Conservation (phyloP, 352 stramenopile genomes). For the Phytopythium kandeliae region DNA sequence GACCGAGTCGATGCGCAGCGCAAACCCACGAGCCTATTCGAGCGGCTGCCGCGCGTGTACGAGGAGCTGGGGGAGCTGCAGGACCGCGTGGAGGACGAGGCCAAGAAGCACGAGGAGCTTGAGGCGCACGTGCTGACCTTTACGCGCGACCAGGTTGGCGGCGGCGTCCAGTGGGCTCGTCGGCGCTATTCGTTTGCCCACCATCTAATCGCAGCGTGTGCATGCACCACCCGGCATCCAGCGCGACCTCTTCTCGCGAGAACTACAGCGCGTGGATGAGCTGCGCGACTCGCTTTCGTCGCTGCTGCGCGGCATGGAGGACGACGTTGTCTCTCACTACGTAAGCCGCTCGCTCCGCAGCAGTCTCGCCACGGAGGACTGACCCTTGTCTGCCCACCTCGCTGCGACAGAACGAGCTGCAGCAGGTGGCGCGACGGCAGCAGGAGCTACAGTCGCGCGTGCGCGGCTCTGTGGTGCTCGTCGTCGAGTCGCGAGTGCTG, state of each 20-base stretch:
- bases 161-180: background rate
- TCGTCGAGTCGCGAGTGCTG: conserved; percentile 27
- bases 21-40: conserved; percentile 56
- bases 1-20: background rate
- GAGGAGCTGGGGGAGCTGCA: conserved; percentile 63
- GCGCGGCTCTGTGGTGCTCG: conserved; percentile 42
- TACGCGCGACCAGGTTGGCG: conserved; percentile 43
- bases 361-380: too few relatives aligned
- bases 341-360: conserved; percentile 15
- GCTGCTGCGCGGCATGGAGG: conserved; percentile 54
- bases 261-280: conserved; percentile 46
- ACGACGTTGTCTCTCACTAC: conserved; percentile 52
- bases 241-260: conserved; percentile 41
- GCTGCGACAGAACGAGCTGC: conserved; percentile 43
- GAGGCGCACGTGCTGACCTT: conserved; percentile 59
- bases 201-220: background rate
- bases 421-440: conserved; percentile 29
- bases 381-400: too few relatives aligned
- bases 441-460: conserved; percentile 27
- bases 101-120: conserved; percentile 61
- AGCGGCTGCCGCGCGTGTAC: conserved; percentile 57
- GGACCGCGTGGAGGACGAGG: conserved; percentile 63
- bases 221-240: background rate
- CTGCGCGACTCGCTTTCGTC: conserved; percentile 46
- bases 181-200: background rate